Evolutionary conservation across 805 yeast species (phyloP).

Genomic region (Tetrapisispora nanseiensis): DNA sequence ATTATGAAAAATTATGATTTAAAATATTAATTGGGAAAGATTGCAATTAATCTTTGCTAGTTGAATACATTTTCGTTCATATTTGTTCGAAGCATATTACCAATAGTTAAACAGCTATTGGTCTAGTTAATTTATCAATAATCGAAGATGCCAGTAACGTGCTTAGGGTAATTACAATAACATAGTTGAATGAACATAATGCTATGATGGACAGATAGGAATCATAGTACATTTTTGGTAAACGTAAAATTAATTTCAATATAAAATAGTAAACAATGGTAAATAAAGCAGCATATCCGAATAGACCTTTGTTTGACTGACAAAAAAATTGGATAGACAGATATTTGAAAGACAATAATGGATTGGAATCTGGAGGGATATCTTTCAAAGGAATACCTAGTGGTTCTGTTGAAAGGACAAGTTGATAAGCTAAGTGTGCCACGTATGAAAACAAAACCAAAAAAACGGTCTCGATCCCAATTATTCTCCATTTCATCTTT

Average conservation of each 20-base stretch:
- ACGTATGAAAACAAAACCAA: too few species aligned
- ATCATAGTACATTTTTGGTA: background rate
- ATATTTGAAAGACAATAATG: background rate
- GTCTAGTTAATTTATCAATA: too few species aligned
- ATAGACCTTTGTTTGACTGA: background rate
- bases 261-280: background rate
- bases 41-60: too few species aligned
- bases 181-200: background rate
- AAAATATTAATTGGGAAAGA: too few species aligned
- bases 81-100: too few species aligned
- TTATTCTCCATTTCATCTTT: too few species aligned
- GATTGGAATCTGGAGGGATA: background rate
- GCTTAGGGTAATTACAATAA: background rate
- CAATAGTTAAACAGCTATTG: too few species aligned
- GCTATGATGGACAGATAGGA: background rate
- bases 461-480: too few species aligned
- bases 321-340: background rate
- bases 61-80: background rate
- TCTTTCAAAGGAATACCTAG: background rate
- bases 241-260: background rate
- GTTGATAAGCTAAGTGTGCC: too few species aligned
- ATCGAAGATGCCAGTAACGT: background rate
- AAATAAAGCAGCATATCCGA: background rate
- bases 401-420: too few species aligned
- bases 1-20: too few species aligned